Conservation (phyloP, 305 asterid genomes). For the Fraxinus greggii region DNA sequence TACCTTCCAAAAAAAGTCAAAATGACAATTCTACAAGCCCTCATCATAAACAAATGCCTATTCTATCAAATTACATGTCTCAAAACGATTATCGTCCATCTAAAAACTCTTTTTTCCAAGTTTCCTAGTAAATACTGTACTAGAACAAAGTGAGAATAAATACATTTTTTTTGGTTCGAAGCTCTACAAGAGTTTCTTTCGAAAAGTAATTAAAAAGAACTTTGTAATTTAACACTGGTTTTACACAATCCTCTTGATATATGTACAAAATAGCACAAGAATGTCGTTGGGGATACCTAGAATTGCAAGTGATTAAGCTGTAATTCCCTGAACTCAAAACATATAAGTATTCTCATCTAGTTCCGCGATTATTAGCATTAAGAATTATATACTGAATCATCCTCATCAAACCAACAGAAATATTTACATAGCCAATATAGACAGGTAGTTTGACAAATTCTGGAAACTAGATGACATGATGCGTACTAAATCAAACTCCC, state of each 20-base stretch:
- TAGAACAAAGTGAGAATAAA: not conserved
- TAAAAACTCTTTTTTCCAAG: not conserved
- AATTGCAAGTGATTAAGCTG: not conserved
- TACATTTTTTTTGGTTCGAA: not conserved
- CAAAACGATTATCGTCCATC: not conserved
- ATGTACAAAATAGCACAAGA: not conserved
- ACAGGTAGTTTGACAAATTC: not conserved
- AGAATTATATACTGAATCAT: not conserved
- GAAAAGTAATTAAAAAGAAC: not conserved
- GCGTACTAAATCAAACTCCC: slow-evolving; percentile 5
- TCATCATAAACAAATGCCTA: not conserved
- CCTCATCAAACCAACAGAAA: not conserved
- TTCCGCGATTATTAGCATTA: not conserved
- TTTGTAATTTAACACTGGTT: not conserved
- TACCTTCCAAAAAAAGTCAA: not conserved
- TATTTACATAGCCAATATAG: not conserved
- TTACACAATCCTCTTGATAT: not conserved
- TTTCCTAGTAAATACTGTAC: not conserved
- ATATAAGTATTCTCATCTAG: not conserved
- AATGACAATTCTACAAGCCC: not conserved
- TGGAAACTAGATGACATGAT: not conserved
- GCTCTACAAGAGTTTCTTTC: not conserved
- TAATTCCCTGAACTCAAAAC: not conserved
- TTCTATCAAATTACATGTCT: not conserved
- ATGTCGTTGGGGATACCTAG: not conserved